These are phyloP conservation scores for Gaeumannomyces tritici DNA, from an alignment of 2,329 filamentous ascomycete genomes.

Conservation along the genomic window DNA sequence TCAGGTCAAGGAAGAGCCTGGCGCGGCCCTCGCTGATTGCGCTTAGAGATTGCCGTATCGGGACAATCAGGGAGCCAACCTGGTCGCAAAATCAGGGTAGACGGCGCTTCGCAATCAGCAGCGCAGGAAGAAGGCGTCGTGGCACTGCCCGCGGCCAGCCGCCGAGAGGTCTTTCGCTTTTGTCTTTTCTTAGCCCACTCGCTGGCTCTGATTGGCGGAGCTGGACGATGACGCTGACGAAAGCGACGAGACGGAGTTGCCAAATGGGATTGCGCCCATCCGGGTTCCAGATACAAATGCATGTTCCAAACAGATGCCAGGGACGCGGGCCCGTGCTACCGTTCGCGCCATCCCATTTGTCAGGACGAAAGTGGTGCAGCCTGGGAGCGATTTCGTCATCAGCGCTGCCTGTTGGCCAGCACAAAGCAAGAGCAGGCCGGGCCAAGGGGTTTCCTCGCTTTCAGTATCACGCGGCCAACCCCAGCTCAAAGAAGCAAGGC, in stretches of 20 bases:
- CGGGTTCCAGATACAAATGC: background rate
- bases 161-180: too few species aligned
- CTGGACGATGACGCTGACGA: background rate
- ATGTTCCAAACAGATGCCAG: background rate
- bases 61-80: background rate
- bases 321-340: background rate
- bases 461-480: background rate
- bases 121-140: too few species aligned
- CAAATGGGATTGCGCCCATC: background rate
- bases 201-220: background rate
- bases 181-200: background rate
- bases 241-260: background rate
- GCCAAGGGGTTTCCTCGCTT: background rate
- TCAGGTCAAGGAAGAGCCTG: background rate
- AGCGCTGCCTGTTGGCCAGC: background rate
- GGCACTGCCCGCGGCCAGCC: too few species aligned
- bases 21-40: background rate
- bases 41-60: background rate
- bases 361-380: background rate
- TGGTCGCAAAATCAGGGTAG: background rate
- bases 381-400: background rate
- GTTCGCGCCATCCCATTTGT: background rate
- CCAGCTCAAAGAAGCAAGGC: background rate
- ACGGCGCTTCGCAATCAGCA: background rate
- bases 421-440: too few species aligned